Evolutionary conservation across 345 rosid genomes (phyloP), one percentile per base, ranked within the genome.

Genomic region (Firmiana major): DNA sequence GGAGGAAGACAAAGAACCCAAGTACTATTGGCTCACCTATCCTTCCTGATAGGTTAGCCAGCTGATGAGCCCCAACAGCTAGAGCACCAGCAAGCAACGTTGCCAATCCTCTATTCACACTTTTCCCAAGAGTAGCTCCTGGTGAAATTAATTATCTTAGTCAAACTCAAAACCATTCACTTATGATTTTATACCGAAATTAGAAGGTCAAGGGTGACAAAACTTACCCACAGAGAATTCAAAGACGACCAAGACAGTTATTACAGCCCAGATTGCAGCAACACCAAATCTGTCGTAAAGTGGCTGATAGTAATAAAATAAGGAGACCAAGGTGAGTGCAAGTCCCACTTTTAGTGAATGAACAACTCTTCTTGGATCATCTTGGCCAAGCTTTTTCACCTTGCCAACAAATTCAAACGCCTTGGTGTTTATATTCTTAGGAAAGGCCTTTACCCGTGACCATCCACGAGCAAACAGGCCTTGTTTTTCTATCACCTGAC

Each of bases 221-320:
- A 69, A 69, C 90, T 77, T 74, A 87, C 98, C 97, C 3, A 90
- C 96, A 13, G 89, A 87, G 78, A 87, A 92, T 77, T 94, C 97
- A 43, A 90, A 92, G 71, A 92, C 92, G 60, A 92, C 90, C 5
- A 94, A 91, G 26, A 92, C 97, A 34, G 98, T 94, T 79, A 94
- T 86, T 1, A 94, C 85, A 57, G 97, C 97, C 97, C 98, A 91
- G 84, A 91, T 88, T 69, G 97, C 94, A 57, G 88, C 80, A 70
- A 81, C 90, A 4, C 93, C 97, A 24, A 92, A 90, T 74, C 62
- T 86, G 40, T 88, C 83, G 63, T 89, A 92, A 5, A 89, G 84
- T 43, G 97, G 94, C 63, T 85, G 81, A 74, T 36, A 89, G 74
- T 89, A 92, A 85, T 88, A 88, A 24, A 90, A 64, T 7, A 89